Evolutionary conservation across 1,139 yeast genomes (phyloP).

Genomic region (Pichia inconspicua): DNA sequence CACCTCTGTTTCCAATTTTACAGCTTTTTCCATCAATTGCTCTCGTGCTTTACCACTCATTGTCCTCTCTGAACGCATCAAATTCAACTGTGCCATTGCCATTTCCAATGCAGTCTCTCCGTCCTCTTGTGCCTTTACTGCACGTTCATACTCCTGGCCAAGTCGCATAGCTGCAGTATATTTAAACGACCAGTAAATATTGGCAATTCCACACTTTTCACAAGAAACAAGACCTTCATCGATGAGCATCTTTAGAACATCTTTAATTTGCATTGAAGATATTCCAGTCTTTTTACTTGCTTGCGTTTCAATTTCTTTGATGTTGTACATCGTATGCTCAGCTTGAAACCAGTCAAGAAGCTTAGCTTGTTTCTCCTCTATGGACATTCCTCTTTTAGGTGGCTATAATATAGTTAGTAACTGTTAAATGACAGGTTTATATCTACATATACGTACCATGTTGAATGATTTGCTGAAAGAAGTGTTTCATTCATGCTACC

Average conservation of each 20-base stretch:
- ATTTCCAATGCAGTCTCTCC: not conserved
- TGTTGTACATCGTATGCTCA: conserved; percentile 31
- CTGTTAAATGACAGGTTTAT: not conserved
- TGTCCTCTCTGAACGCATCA: not conserved
- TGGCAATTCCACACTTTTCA: conserved; percentile 48
- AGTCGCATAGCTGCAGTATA: conserved; percentile 31
- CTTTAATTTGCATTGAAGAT: conserved; percentile 45
- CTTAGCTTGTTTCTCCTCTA: conserved; percentile 35
- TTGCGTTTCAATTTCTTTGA: conserved; percentile 44
- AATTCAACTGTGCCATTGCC: not conserved
- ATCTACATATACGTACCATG: not conserved
- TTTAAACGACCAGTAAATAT: conserved; percentile 47
- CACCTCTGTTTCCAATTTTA: not conserved
- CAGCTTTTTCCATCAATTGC: conserved; percentile 1
- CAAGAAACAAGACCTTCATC: conserved; percentile 42
- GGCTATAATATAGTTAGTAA: conserved; percentile 16
- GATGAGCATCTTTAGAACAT: conserved; percentile 36
- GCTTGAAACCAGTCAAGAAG: conserved; percentile 36
- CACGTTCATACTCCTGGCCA: conserved; percentile 15
- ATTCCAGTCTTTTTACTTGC: conserved; percentile 41
- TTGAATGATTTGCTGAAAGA: not conserved
- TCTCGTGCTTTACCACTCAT: not conserved
- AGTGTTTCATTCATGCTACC: not conserved
- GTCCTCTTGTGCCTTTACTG: conserved; percentile 4
- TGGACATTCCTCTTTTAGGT: conserved; percentile 29